Percentiles rank a stretch among this genome's conserved stretches.
phyloP scores from a whole-genome alignment of 345 rosid genomes.

The Bruguiera gymnorhiza region DNA sequence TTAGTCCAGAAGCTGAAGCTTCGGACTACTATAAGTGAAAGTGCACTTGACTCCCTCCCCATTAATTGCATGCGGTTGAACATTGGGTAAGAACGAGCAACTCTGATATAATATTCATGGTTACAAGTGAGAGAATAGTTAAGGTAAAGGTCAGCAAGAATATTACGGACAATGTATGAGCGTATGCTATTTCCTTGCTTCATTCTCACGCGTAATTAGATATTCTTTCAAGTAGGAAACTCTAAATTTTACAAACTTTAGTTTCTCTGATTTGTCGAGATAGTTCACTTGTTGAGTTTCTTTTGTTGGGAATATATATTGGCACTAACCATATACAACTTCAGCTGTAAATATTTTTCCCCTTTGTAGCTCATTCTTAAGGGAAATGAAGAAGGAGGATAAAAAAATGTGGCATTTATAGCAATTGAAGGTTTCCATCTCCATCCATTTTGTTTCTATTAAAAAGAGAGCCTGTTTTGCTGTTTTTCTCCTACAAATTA shows the following conservation, averaged over 20 bases:
- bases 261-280: neutral
- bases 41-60: neutral
- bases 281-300: neutral
- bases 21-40: neutral
- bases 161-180: neutral
- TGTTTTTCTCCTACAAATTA: no score
- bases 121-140: neutral
- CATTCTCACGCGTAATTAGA: slow-evolving; percentile 59
- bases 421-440: no score
- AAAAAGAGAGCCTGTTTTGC: no score
- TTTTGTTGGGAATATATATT: neutral
- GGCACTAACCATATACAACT: no score
- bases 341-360: no score
- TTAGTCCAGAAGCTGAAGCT: no score
- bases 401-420: no score
- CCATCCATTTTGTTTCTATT: no score
- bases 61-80: neutral
- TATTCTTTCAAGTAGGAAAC: slow-evolving; percentile 78
- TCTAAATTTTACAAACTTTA: slow-evolving; percentile 3
- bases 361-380: no score
- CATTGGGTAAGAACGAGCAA: neutral
- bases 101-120: neutral
- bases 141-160: slow-evolving; percentile 6
- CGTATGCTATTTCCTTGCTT: neutral
- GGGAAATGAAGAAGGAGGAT: no score